Percentiles rank a stretch among this genome's conserved stretches.
Evolutionary conservation across 1,284 basidiomycete genomes (phyloP).

Genomic region (Ganoderma sp.): DNA sequence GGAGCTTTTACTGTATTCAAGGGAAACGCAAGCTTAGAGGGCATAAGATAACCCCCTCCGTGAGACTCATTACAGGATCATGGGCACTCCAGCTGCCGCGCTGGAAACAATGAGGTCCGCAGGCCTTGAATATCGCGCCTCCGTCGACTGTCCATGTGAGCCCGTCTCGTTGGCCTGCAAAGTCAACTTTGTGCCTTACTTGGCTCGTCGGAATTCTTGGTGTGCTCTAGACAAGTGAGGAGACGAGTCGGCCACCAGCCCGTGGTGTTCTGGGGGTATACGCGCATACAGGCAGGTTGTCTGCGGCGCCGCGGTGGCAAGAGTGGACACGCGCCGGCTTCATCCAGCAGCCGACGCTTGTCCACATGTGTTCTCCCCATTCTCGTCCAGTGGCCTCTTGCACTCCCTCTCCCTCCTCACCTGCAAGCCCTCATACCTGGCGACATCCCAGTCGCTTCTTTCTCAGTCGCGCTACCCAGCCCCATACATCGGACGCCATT

Average conservation of each 20-base stretch:
- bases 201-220: neutral
- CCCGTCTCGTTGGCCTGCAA: neutral
- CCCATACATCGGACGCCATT: neutral
- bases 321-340: neutral
- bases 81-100: neutral
- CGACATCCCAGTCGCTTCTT: neutral
- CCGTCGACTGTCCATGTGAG: neutral
- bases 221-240: neutral
- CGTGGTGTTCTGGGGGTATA: neutral
- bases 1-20: neutral
- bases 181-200: neutral
- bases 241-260: neutral
- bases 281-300: neutral
- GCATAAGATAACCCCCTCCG: slow-evolving; percentile 4
- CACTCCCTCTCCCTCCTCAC: neutral
- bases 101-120: neutral
- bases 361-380: neutral
- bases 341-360: neutral
- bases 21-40: slow-evolving; percentile 5
- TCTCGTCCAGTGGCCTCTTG: neutral
- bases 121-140: neutral
- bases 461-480: neutral
- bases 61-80: neutral
- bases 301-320: neutral
- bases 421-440: too few relatives aligned